Evolutionary conservation across 1,284 basidiomycete species (phyloP).

Genomic region (Phellopilus nigrolimitatus): DNA sequence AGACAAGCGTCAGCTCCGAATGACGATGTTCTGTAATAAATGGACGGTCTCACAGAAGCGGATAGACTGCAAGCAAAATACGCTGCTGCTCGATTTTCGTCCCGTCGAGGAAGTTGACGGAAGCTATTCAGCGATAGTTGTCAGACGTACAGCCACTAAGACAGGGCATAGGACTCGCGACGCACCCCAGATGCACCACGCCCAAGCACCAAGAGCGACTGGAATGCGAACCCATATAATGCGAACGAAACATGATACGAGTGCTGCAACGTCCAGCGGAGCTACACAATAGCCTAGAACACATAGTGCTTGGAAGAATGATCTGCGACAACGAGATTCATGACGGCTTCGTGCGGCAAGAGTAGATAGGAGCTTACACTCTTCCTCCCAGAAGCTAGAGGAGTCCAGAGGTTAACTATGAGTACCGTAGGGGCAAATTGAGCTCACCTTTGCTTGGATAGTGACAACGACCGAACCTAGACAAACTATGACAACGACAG

Average conservation of each 20-base stretch:
- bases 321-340: conserved; percentile 42
- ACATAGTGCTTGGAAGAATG: conserved; percentile 94
- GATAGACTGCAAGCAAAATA: conserved; percentile 89
- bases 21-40: no score
- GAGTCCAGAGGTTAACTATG: neutral
- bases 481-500: conserved; percentile 87
- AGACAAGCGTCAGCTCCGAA: neutral
- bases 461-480: conserved; percentile 87
- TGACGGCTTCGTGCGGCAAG: neutral
- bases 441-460: conserved; percentile 78
- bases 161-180: conserved; percentile 17
- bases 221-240: conserved; percentile 83
- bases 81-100: conserved; percentile 87
- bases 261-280: conserved; percentile 82
- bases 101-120: conserved; percentile 91
- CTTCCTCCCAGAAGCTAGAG: conserved; percentile 82
- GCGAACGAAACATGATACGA: conserved; percentile 82
- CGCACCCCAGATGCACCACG: conserved; percentile 94
- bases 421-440: neutral
- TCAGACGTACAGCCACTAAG: conserved; percentile 11
- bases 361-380: conserved; percentile 55
- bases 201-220: conserved; percentile 80
- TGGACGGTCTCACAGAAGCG: conserved; percentile 80
- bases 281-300: conserved; percentile 90
- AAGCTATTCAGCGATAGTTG: conserved; percentile 46